Evolutionary conservation across 441 rosid genomes (phyloP), one percentile per base, ranked within the genome.

Genomic region (Aleurites moluccanus): DNA sequence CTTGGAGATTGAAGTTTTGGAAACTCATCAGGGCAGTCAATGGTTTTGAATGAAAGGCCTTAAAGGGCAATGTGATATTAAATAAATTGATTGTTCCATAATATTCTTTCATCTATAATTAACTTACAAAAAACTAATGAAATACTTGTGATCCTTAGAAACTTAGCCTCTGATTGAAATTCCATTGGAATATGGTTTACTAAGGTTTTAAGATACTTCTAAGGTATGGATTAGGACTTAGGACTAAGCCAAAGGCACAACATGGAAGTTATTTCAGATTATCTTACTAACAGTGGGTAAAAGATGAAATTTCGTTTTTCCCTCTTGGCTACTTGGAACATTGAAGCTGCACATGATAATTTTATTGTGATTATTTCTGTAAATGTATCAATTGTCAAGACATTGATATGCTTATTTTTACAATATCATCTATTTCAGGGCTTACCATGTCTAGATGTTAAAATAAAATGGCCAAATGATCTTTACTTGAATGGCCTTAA

Each of bases 391-490:
- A 11, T 30, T 67, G 44, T 71, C 77, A 63, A 63, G 66, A 44
- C 10, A 28, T 67, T 67, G 70, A 72, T 70, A 55, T 64, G 52
- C 35, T 78, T 63, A 60, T 70, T 74, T 79, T 70, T 30, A 25
- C 14, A 70, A 56, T 11, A 55, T 56, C 44, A 45, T 79, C 78
- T 73, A 6, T 82, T 88, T 80, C 92, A 95, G 97, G 96, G 98
- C 66, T 84, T 90, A 47, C 94, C 94, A 16, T 85, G 28, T 73
- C 76, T 91, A 52, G 90, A 90, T 10, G 79, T 89, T 82, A 91
- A 82, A 77, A 90, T 95, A 82, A 95, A 95, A 83, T 95, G 97
- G 99, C 98, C 99, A 2, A 95, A 93, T 80, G 99, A 95, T 86
- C 87, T 95, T 52, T 93, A 95, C 85, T 78, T 95, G 73, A 88